Evolutionary conservation across 257 asterid species (phyloP).

Genomic region (Parsonsia alboflavescens): DNA sequence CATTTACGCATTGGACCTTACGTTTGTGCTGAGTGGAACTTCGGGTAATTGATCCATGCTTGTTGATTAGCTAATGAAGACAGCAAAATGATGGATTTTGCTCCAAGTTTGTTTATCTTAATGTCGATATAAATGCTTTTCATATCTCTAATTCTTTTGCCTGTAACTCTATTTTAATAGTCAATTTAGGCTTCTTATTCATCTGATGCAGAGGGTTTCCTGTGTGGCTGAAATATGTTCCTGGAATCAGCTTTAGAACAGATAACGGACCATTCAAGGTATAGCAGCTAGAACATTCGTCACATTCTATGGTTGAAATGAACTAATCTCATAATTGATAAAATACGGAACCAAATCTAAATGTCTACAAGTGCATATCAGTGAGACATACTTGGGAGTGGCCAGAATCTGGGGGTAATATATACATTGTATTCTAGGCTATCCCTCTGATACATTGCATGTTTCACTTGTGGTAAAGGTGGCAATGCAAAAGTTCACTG

Average conservation of each 20-base stretch:
- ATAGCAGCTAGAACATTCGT: not conserved
- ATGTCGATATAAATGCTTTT: not conserved
- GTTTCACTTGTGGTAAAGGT: slow-evolving; percentile 27
- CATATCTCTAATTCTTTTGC: not conserved
- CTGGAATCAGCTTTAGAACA: slow-evolving; percentile 71
- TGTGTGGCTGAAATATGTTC: slow-evolving; percentile 68
- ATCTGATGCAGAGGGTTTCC: slow-evolving; percentile 63
- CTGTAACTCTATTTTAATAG: not conserved
- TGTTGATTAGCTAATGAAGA: not conserved
- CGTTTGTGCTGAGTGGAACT: slow-evolving; percentile 79
- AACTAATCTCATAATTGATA: not conserved
- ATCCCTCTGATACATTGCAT: slow-evolving; percentile 9
- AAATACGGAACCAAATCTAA: too few species aligned
- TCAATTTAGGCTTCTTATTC: not conserved
- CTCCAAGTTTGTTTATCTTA: not conserved
- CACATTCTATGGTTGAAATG: not conserved
- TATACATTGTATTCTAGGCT: not conserved
- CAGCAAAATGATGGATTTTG: not conserved
- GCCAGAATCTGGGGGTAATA: not conserved
- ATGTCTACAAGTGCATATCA: not conserved
- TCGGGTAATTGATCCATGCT: slow-evolving; percentile 37
- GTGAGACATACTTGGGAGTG: not conserved
- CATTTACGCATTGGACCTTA: slow-evolving; percentile 68
- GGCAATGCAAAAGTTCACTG: slow-evolving; percentile 56
- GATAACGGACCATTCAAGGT: slow-evolving; percentile 73